Conservation (phyloP, 1,139 yeast genomes). For the Zygosaccharomyces sapae region DNA sequence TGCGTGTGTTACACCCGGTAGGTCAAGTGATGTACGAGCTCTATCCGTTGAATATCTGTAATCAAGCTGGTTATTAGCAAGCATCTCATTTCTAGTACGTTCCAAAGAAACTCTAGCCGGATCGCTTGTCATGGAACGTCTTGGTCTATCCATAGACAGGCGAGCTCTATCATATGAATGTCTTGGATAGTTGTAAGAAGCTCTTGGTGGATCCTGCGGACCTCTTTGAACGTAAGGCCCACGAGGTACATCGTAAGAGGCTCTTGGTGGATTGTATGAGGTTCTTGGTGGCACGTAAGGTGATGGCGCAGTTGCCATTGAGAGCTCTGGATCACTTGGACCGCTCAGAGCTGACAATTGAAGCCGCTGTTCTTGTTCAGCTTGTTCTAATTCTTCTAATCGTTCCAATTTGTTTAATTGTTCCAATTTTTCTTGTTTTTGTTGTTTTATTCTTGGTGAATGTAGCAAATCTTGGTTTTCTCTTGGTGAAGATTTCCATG, state of each 20-base stretch:
- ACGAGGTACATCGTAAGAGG: slow-evolving; percentile 1
- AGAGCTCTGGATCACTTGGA: not conserved
- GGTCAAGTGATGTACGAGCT: slow-evolving; percentile 39
- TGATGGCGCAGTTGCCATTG: slow-evolving; percentile 1
- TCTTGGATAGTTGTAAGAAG: slow-evolving; percentile 1
- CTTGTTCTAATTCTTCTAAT: slow-evolving; percentile 2
- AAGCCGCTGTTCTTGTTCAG: slow-evolving; percentile 3
- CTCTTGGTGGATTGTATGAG: not conserved
- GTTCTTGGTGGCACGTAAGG: not conserved
- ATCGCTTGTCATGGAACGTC: not conserved
- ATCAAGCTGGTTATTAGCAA: slow-evolving; percentile 37
- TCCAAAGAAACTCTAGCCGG: slow-evolving; percentile 35
- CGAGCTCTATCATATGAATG: slow-evolving; percentile 1
- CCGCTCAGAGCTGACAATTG: slow-evolving; percentile 1
- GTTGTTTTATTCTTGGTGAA: slow-evolving; percentile 19
- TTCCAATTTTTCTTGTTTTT: slow-evolving; percentile 2
- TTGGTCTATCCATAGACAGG: slow-evolving; percentile 4
- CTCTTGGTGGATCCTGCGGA: slow-evolving; percentile 1
- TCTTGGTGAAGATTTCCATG: slow-evolving; percentile 24
- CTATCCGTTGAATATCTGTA: slow-evolving; percentile 38
- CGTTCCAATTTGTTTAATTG: slow-evolving; percentile 1
- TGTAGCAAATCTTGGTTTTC: slow-evolving; percentile 26
- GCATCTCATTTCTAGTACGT: slow-evolving; percentile 37
- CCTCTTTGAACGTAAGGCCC: not conserved
- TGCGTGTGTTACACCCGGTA: slow-evolving; percentile 41